These are phyloP conservation scores for Aspergillus sp. DNA, from an alignment of 2,329 filamentous ascomycete genomes.

Conservation along the genomic window DNA sequence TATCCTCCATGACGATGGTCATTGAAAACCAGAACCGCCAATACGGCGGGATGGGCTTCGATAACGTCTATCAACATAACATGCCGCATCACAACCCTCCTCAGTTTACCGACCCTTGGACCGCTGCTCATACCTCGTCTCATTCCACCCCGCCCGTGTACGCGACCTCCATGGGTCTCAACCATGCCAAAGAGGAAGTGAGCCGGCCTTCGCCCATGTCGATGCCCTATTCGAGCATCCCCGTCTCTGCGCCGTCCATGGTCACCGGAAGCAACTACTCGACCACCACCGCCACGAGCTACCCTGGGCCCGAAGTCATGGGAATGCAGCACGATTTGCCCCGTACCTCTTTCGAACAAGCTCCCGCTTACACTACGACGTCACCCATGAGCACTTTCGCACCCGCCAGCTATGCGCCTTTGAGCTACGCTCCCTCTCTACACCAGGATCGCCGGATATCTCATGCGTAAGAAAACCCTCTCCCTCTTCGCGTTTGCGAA, in stretches of 20 bases:
- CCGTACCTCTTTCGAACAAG: slow-evolving; percentile 71
- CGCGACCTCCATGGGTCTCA: slow-evolving; percentile 60
- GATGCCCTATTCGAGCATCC: slow-evolving; percentile 70
- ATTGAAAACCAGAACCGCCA: slow-evolving; percentile 84
- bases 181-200: slow-evolving; percentile 57
- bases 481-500: background rate
- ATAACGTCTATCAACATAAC: slow-evolving; percentile 69
- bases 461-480: slow-evolving; percentile 69
- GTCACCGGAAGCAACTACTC: slow-evolving; percentile 66
- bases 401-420: slow-evolving; percentile 70
- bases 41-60: slow-evolving; percentile 77
- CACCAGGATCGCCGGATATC: slow-evolving; percentile 69
- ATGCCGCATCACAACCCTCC: slow-evolving; percentile 62
- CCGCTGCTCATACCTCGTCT: slow-evolving; percentile 56
- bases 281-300: slow-evolving; percentile 54
- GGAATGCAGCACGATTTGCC: slow-evolving; percentile 74
- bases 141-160: slow-evolving; percentile 63
- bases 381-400: slow-evolving; percentile 70
- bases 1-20: slow-evolving; percentile 83
- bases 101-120: slow-evolving; percentile 91
- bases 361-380: slow-evolving; percentile 65
- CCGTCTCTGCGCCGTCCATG: slow-evolving; percentile 72
- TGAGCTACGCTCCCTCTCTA: slow-evolving; percentile 71
- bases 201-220: slow-evolving; percentile 61
- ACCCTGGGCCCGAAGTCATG: slow-evolving; percentile 65